Evolutionary conservation across 2,329 filamentous ascomycete species (phyloP), one percentile per base, ranked within the genome.

Genomic region (Dothistroma septosporum): DNA sequence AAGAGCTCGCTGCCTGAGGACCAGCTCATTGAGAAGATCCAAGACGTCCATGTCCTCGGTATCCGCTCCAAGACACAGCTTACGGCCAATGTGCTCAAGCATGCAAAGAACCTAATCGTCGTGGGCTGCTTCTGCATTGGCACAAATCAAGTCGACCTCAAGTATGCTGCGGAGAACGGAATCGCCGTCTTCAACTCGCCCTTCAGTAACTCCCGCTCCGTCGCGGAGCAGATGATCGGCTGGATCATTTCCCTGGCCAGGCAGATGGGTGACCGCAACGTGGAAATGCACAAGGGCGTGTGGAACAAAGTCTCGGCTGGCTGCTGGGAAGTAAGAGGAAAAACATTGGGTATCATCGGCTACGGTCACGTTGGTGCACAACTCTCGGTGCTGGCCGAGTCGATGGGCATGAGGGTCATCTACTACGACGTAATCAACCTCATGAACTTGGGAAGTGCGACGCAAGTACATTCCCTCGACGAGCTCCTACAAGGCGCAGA

Each of bases 181-280:
- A 96, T 97, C 74, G 92, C 92, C 37, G 94, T 99, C 66, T 99
- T 99, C 86, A 99, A 99, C 80, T 97, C 94, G 50, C 94, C 94
- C 1, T 99, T 99, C 78, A 92, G 90, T 79, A 99, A 99, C 79
- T 97, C 93, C 9, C 89, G 94, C 75, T 96, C 91, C 74, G 94
- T 99, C 55, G 94, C 94, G 59, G 94, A 99, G 80, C 82, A 97
- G 59, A 92, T 97, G 69, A 97, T 99, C 74, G 89, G 83, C 57
- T 93, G 97, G 78, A 92, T 99, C 73, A 97, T 99, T 72, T 81
- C 83, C 44, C 87, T 99, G 57, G 94, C 94, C 22, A 88, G 94
- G 61, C 94, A 99, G 78, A 83, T 99, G 35, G 88, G 91, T 64
- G 94, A 99, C 77, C 90, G 94, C 69, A 96, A 91, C 64, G 91